A percentile compares a stretch with the other conserved stretches of the same genome.
Conservation (phyloP, 2,329 filamentous ascomycete genomes). For the Fragosphaeria purpurea region DNA sequence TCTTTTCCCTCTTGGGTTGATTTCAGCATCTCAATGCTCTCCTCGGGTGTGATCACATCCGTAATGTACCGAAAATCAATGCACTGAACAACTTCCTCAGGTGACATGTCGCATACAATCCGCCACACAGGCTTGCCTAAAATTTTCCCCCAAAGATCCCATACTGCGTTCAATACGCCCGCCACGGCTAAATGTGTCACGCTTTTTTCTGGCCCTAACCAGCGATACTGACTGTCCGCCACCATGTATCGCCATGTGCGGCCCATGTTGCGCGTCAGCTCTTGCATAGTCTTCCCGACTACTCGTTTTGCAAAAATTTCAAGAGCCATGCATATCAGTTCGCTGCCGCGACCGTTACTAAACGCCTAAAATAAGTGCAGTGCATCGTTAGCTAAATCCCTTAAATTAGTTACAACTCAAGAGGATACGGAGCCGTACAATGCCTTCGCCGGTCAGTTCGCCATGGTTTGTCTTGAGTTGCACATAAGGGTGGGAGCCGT, state of each 20-base stretch:
- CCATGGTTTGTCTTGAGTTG: constrained; percentile 69
- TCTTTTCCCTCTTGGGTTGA: constrained; percentile 57
- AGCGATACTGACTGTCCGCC: constrained; percentile 82
- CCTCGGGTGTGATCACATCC: constrained; percentile 79
- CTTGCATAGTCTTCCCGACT: constrained; percentile 61
- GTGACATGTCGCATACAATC: constrained; percentile 78
- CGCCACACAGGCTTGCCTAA: constrained; percentile 81
- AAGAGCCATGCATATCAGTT: constrained; percentile 81
- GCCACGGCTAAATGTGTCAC: constrained; percentile 86
- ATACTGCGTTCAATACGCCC: constrained; percentile 83
- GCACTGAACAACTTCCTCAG: constrained; percentile 73
- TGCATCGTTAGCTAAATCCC: too few species aligned
- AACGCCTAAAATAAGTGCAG: constrained; percentile 42
- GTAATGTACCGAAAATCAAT: constrained; percentile 93
- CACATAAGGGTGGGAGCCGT: constrained; percentile 87
- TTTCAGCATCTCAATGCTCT: constrained; percentile 63
- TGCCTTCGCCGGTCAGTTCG: constrained; percentile 60
- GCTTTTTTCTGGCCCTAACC: constrained; percentile 89
- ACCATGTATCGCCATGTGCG: constrained; percentile 62
- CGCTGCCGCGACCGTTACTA: constrained; percentile 80
- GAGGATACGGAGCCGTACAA: constrained; percentile 38
- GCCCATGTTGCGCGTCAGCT: constrained; percentile 63
- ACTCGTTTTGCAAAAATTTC: constrained; percentile 65
- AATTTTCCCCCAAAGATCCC: constrained; percentile 86
- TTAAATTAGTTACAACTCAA: too few species aligned